Evolutionary conservation across 805 yeast species (phyloP).

Genomic region (Lipomyces yamanashiensis): DNA sequence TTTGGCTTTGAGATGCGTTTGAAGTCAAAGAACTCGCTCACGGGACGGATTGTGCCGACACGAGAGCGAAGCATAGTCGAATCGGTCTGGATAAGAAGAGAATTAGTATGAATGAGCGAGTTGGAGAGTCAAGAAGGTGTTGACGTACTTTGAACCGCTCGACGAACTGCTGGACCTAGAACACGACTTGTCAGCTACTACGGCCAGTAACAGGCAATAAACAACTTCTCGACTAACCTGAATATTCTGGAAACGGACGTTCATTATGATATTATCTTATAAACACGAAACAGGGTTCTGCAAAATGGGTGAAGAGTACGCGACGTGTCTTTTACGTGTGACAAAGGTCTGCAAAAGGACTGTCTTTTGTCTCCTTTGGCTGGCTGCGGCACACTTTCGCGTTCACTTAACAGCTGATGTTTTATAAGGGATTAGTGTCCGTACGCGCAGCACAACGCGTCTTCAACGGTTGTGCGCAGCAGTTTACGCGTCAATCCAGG

Average conservation of each 20-base stretch:
- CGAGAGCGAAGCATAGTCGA: conserved; percentile 27
- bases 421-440: too few relatives aligned
- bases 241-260: conserved; percentile 28
- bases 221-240: conserved; percentile 18
- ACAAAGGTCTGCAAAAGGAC: neutral
- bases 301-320: neutral
- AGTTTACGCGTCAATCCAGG: too few relatives aligned
- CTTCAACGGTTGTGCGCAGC: too few relatives aligned
- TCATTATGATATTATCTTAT: conserved; percentile 5
- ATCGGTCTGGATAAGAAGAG: conserved; percentile 21
- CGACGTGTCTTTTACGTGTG: too few relatives aligned
- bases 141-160: conserved; percentile 33
- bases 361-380: neutral
- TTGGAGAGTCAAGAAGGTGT: neutral
- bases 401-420: too few relatives aligned
- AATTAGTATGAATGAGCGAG: neutral
- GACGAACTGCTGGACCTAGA: conserved; percentile 34
- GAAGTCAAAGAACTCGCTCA: conserved; percentile 91
- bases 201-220: neutral
- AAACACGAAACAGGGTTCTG: neutral
- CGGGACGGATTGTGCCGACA: conserved; percentile 61
- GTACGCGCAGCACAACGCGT: too few relatives aligned
- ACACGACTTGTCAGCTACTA: neutral
- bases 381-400: neutral
- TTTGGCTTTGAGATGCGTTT: conserved; percentile 89